Evolutionary conservation across 371 early-diverging fungal species (phyloP).

Genomic region (Funneliformis caledonium): DNA sequence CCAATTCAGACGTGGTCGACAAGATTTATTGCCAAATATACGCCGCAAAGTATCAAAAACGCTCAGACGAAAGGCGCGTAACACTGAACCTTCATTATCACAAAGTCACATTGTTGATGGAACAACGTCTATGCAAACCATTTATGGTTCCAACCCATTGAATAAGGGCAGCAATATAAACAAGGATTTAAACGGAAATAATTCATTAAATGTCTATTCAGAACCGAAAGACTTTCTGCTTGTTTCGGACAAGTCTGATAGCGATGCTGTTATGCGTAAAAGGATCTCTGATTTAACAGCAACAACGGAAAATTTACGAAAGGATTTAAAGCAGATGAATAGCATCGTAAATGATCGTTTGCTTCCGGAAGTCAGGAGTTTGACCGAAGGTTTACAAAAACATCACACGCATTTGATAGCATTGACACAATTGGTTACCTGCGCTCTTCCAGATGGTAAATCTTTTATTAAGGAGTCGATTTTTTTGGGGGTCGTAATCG

Average conservation of each 20-base stretch:
- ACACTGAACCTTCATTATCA: not conserved
- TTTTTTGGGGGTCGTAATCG: not conserved
- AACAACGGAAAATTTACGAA: conserved; percentile 32
- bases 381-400: conserved; percentile 21
- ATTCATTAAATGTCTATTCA: not conserved
- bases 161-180: not conserved
- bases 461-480: too few relatives aligned
- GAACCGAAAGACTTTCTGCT: conserved; percentile 16
- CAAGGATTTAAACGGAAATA: not conserved
- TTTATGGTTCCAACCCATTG: not conserved
- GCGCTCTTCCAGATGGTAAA: conserved; percentile 21
- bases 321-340: conserved; percentile 38
- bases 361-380: conserved; percentile 31
- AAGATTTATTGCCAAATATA: conserved; percentile 56
- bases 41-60: conserved; percentile 54
- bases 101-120: not conserved
- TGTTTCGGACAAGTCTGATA: not conserved
- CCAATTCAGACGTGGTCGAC: conserved; percentile 53
- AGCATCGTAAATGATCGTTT: conserved; percentile 31
- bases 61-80: conserved; percentile 45
- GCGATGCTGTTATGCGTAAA: conserved; percentile 21
- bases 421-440: conserved; percentile 33
- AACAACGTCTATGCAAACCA: not conserved
- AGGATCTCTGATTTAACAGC: conserved; percentile 1
- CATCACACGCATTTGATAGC: conserved; percentile 33